Base-by-base conservation (phyloP, 2,329 filamentous ascomycete species). In the Fusarium sp. region DNA sequence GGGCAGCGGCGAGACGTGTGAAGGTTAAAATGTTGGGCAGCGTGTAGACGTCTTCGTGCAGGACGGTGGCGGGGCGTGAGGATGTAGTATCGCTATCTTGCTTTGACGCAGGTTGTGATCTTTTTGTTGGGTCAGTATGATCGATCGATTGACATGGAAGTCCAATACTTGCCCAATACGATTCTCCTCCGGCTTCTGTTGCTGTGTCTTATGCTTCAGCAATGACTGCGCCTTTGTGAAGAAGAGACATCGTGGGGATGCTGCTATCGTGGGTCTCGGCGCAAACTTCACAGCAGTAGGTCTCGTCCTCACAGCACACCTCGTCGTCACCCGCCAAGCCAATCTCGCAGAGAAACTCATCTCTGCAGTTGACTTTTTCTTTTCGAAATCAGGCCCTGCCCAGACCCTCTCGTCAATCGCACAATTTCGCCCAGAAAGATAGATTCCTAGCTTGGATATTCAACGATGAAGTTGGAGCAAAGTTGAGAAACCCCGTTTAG, bases 11-110 rank as follows among this genome's bases (percentile, higher is more conserved):
- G 37, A 99, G 87, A 4, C 96, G 91, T 4, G 93, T 92, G 70
- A 95, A 90, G 3, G 96, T 99, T 52, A 99, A 86, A 64, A 97
- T 84, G 77, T 99, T 99, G 39, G 96, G 96, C n/a, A 99, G 76
- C 35, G 93, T 99, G 82, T 97, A 97, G 75, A 99, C 97, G 76
- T 99, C 94, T 80, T 99, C 96, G 76, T 90, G 66, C 31, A 66
- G 49, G 47, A 62, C 63, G 39, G 69, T 15, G 51, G 39, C 46
- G 40, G 54, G 39, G 37, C 54, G 52, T 21, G 51, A 15, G 18
- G 50, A 25, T 10, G 41, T 33, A 36, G 55, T 43, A 41, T 42
- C 25, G 18, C 39, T 40, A 41, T 40, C 33, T n/a, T 43, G 40
- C 11, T n/a, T n/a, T n/a, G 31, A 27, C 25, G 27, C 36, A 25